These are phyloP conservation scores for Fusarium buharicum DNA, from an alignment of 2,329 filamentous ascomycete genomes.

Conservation along the genomic window DNA sequence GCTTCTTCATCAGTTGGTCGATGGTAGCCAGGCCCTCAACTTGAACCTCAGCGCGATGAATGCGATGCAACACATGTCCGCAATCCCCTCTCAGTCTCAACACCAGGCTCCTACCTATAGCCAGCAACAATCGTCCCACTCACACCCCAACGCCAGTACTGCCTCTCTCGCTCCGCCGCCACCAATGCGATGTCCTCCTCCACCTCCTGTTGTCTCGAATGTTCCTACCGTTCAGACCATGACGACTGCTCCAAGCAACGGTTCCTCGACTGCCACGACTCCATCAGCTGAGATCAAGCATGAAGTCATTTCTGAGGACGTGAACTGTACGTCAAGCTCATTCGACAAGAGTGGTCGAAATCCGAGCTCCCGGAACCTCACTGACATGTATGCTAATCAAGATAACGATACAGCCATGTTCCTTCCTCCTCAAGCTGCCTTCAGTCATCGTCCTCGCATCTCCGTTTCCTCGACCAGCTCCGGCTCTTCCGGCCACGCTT, in stretches of 20 bases:
- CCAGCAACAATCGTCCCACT: conserved; percentile 24
- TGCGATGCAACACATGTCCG: conserved; percentile 26
- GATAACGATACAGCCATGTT: conserved; percentile 47
- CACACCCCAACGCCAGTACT: conserved; percentile 35
- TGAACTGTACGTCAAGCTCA: conserved; percentile 40
- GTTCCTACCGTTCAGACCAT: conserved; percentile 34
- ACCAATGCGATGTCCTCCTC: conserved; percentile 50
- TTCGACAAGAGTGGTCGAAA: neutral
- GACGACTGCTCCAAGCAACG: conserved; percentile 32
- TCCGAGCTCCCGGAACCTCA: neutral
- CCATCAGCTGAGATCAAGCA: conserved; percentile 46
- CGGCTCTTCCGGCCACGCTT: conserved; percentile 60
- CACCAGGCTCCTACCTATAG: conserved; percentile 33
- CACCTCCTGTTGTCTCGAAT: conserved; percentile 43
- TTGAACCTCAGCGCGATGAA: conserved; percentile 34
- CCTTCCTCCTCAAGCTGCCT: conserved; percentile 51
- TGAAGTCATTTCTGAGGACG: conserved; percentile 46
- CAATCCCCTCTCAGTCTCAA: conserved; percentile 32
- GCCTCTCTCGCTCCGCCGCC: conserved; percentile 45
- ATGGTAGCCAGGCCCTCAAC: conserved; percentile 51
- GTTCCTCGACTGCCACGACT: conserved; percentile 39
- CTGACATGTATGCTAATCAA: conserved; percentile 29
- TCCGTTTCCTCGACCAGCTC: conserved; percentile 63
- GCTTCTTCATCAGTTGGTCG: conserved; percentile 55
- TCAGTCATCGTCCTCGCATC: conserved; percentile 56